Base-by-base conservation (phyloP, 768 basidiomycete genomes). In the Amylocystis lapponica region DNA sequence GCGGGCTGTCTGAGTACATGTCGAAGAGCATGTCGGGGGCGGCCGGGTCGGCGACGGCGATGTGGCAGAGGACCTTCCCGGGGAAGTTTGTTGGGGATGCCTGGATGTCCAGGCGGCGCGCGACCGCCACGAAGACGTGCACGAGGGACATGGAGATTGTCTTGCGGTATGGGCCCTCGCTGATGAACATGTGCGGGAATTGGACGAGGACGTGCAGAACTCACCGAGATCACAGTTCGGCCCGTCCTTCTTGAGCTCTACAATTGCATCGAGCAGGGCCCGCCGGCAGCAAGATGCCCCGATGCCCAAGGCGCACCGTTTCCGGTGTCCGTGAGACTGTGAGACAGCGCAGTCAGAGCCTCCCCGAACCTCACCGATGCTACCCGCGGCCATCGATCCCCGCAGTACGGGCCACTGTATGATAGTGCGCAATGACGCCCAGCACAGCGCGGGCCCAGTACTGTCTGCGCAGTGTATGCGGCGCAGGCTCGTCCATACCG, bases 241-340 rank as follows among this genome's bases (percentile, higher is more conserved):
- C 22, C 59, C 53, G 11, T 46, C 45, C 10, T 64, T 53, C 39
- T 67, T 54, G 2, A 69, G 42, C 9, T 57, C 41, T 11, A 64
- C 49, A 8, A 55, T 49, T 23, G 56, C 54, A 2, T 52, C 46
- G 1, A 51, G 26, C 20, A 83, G 57, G 43, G 66, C 63, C 16
- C 54, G 44, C 25, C 64, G 63, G 53, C 81, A n/a, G n/a, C n/a
- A n/a, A n/a, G n/a, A n/a, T n/a, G n/a, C n/a, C n/a, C n/a, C n/a
- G n/a, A n/a, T n/a, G n/a, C n/a, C n/a, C n/a, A n/a, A n/a, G n/a
- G n/a, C n/a, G n/a, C n/a, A n/a, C n/a, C n/a, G n/a, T n/a, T n/a
- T n/a, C n/a, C n/a, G n/a, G n/a, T 37, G 95, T 97, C 55, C 95
- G 96, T 33, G 95, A 95, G 73, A 97, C 96, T n/a, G n/a, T n/a